Conservation (phyloP, 345 rosid species). For the Eucalyptus urophylla region DNA sequence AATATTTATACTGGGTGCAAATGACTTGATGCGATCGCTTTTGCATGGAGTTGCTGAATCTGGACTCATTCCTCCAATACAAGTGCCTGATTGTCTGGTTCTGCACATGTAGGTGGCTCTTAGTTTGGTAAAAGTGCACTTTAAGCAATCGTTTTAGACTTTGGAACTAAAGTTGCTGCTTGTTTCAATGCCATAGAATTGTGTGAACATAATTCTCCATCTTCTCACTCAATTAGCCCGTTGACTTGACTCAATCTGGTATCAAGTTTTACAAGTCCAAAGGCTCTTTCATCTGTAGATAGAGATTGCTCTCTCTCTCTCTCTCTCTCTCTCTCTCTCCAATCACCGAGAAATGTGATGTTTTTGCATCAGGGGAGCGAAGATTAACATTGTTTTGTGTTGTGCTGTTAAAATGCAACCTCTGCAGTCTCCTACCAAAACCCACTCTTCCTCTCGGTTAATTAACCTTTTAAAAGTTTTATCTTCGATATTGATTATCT, state of each 20-base stretch:
- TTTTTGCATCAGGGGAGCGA: background rate
- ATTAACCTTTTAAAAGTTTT: conserved; percentile 17
- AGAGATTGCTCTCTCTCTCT: background rate
- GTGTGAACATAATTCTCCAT: background rate
- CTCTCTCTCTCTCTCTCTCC: background rate
- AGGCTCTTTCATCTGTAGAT: background rate
- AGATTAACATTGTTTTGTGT: background rate
- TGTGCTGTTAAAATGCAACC: conserved; percentile 18
- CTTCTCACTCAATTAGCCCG: background rate
- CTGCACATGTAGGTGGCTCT: background rate
- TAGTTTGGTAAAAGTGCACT: background rate
- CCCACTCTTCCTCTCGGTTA: conserved; percentile 16
- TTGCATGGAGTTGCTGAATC: background rate
- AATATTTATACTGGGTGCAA: background rate
- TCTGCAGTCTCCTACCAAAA: conserved; percentile 8
- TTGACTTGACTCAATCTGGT: background rate
- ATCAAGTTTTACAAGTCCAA: background rate
- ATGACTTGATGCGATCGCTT: background rate
- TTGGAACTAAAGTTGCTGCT: background rate
- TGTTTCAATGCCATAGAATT: background rate
- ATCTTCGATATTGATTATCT: conserved; percentile 26
- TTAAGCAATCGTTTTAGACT: background rate
- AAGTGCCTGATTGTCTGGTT: background rate
- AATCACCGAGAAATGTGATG: background rate
- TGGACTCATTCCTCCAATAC: background rate